Conservation (phyloP, 2,329 filamentous ascomycete species). For the Byssoonygena ceratinophila region DNA sequence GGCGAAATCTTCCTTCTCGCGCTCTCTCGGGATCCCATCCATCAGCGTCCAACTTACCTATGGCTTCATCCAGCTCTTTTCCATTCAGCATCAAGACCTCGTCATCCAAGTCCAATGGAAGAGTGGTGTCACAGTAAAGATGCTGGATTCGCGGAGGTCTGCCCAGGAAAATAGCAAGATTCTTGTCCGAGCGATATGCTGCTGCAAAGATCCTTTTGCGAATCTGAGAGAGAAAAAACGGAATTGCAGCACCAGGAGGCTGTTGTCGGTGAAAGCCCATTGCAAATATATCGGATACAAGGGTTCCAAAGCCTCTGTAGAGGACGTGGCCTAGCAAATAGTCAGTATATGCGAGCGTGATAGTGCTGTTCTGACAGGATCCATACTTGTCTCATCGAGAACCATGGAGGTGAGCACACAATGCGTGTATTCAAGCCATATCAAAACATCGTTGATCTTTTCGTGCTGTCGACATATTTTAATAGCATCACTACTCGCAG, state of each 20-base stretch:
- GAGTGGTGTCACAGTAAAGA: conserved; percentile 22
- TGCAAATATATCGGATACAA: conserved; percentile 17
- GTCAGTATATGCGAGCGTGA: conserved; percentile 2
- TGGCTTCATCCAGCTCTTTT: conserved; percentile 11
- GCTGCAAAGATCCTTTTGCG: conserved; percentile 22
- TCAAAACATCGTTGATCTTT: conserved; percentile 16
- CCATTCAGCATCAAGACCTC: conserved; percentile 19
- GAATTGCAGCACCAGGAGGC: conserved; percentile 13
- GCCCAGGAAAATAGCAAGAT: conserved; percentile 24
- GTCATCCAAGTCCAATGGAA: conserved; percentile 25
- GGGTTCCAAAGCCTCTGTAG: conserved; percentile 17
- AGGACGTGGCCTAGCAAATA: conserved; percentile 16
- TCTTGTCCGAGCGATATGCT: conserved; percentile 23
- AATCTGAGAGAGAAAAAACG: conserved; percentile 24
- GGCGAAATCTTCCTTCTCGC: conserved; percentile 12
- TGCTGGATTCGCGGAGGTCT: conserved; percentile 24
- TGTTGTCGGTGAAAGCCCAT: conserved; percentile 15
- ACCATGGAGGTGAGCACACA: conserved; percentile 16
- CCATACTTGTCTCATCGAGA: conserved; percentile 16
- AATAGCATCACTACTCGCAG: conserved; percentile 18
- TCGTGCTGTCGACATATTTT: conserved; percentile 16
- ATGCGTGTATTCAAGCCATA: conserved; percentile 18
- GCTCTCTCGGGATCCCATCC: conserved; percentile 19
- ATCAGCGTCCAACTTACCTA: conserved; percentile 17
- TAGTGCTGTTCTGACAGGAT: not conserved